These are phyloP conservation scores for Beauveria medogensis DNA, from an alignment of 2,329 filamentous ascomycete genomes.

Conservation along the genomic window DNA sequence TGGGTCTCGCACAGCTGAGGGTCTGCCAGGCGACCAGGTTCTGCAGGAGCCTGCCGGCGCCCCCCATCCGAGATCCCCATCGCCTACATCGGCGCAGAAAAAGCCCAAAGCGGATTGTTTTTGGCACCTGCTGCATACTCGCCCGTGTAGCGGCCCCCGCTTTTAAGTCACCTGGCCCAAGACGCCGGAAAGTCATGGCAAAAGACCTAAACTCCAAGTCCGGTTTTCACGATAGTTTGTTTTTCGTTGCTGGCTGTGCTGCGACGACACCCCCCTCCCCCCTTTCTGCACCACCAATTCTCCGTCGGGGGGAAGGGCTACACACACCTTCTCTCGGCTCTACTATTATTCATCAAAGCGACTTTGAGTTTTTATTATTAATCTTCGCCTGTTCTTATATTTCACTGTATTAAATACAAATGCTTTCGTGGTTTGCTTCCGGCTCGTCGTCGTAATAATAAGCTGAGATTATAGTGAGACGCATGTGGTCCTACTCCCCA, in stretches of 20 bases:
- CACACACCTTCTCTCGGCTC: not conserved
- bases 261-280: not conserved
- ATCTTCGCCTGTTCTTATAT: not conserved
- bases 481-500: not conserved
- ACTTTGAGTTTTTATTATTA: not conserved
- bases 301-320: not conserved
- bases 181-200: conserved; percentile 3
- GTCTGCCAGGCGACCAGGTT: not conserved
- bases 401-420: not conserved
- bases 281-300: not conserved
- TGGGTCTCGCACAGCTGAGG: not conserved
- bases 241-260: not conserved
- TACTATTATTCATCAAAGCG: not conserved
- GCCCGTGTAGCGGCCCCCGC: not conserved
- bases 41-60: not conserved
- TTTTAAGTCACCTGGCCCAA: conserved; percentile 7
- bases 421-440: not conserved
- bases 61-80: conserved; percentile 9
- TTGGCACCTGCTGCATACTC: conserved; percentile 6
- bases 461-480: not conserved
- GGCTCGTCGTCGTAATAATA: not conserved
- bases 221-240: conserved; percentile 8
- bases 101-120: conserved; percentile 4
- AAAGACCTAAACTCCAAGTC: conserved; percentile 8
- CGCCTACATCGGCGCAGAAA: conserved; percentile 10